Base-by-base conservation (phyloP, 805 yeast genomes). In the Ogataea neopini region DNA sequence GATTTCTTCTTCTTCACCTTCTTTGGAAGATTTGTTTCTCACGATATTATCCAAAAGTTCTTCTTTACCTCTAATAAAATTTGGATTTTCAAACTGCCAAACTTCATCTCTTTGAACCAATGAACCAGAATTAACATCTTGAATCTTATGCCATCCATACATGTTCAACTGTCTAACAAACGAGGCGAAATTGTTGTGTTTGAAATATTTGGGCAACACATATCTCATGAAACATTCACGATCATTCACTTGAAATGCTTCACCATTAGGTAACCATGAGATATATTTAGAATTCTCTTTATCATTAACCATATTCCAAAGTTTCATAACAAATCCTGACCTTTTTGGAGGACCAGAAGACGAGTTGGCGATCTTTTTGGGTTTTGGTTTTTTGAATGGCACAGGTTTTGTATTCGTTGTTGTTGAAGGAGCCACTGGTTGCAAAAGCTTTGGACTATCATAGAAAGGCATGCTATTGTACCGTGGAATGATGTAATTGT, bases 61-160 rank as follows among this genome's bases (percentile, higher is more conserved):
- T 56, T 90, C 96, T 44, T 88, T 76, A 45, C 79, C 96, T 49
- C 77, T 75, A 30, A 81, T 71, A 64, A 94, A 94, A 61, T 82
- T 76, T 1, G 94, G 90, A 53, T 90, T 88, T 52, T 81, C 83
- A 70, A 94, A 94, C 67, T 90, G 95, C 87, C 91, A 85, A 46
- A 82, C 77, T 60, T 94, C 98, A 47, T 91, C 97, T 35, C 70
- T 69, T 48, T 71, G 74, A 47, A 77, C 75, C 49, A 83, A 68
- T 4, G 91, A 77, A 2, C 95, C 97, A 20, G 86, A 77, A 48
- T 71, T 86, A 18, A 91, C 81, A 67, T 94, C 98, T 68, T 94
- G 99, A 3, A 94, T 94, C 68, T 94, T 94, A 71, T 91, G 98
- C 97, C 97, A 94, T 9, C 99, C 99, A 64, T 94, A 94, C 99